These are phyloP conservation scores for Aspergillus flavus DNA, from an alignment of 2,329 filamentous ascomycete species.

Conservation along the genomic window DNA sequence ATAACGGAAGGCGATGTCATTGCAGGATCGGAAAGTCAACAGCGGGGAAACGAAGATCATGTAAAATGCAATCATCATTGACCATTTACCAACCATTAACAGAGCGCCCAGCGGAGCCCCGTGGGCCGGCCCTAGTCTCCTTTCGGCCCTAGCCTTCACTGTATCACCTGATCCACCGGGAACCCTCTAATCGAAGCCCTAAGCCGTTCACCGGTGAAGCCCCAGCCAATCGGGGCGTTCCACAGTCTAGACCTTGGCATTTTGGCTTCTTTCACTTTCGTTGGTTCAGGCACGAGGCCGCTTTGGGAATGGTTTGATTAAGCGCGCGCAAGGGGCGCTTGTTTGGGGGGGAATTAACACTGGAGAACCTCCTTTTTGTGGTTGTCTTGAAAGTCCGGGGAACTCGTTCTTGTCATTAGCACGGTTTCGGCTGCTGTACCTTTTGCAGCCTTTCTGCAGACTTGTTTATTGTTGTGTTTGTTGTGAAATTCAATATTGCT, in stretches of 20 bases:
- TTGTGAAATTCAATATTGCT: slow-evolving; percentile 3
- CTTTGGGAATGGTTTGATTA: slow-evolving; percentile 23
- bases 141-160: not conserved
- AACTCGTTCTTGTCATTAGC: slow-evolving; percentile 23
- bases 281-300: slow-evolving; percentile 22
- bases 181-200: slow-evolving; percentile 17
- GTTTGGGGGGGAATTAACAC: slow-evolving; percentile 23
- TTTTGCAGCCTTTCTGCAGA: slow-evolving; percentile 16
- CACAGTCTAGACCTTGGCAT: not conserved
- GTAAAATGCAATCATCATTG: slow-evolving; percentile 4
- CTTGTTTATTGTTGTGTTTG: slow-evolving; percentile 8
- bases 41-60: slow-evolving; percentile 15
- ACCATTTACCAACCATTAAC: not conserved
- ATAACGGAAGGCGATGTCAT: slow-evolving; percentile 10
- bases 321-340: slow-evolving; percentile 45
- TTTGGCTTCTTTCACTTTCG: not conserved
- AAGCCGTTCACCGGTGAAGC: not conserved
- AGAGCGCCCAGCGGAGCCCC: not conserved
- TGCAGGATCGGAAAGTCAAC: slow-evolving; percentile 13
- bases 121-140: not conserved
- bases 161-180: slow-evolving; percentile 7
- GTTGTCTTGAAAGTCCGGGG: slow-evolving; percentile 30
- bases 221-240: slow-evolving; percentile 6
- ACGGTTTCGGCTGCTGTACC: slow-evolving; percentile 14
- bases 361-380: slow-evolving; percentile 35